Percentiles rank a stretch among this genome's conserved stretches.
phyloP scores from a whole-genome alignment of 169 alveolate genomes.

The Cryptosporidium parvum region DNA sequence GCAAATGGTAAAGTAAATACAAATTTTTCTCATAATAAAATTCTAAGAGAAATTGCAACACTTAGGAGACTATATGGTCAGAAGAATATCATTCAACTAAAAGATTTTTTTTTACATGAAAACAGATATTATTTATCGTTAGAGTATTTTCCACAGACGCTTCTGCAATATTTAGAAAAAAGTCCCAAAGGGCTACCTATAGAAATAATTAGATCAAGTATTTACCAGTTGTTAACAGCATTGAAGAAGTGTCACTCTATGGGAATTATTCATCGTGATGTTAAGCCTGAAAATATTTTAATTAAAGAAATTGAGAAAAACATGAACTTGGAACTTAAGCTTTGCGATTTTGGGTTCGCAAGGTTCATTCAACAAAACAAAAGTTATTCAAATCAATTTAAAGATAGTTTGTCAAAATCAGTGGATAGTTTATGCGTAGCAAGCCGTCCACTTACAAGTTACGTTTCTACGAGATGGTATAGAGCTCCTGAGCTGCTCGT shows the following conservation, averaged over 20 bases:
- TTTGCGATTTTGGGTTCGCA: slow-evolving; percentile 95
- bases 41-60: slow-evolving; percentile 91
- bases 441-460: slow-evolving; percentile 84
- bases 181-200: slow-evolving; percentile 87
- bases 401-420: slow-evolving; percentile 57
- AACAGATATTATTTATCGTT: slow-evolving; percentile 90
- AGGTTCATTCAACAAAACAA: slow-evolving; percentile 83
- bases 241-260: slow-evolving; percentile 88
- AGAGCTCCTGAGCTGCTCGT: slow-evolving; percentile 90
- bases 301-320: slow-evolving; percentile 72
- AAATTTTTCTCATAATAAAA: slow-evolving; percentile 90
- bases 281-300: slow-evolving; percentile 92
- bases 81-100: slow-evolving; percentile 89
- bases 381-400: slow-evolving; percentile 28
- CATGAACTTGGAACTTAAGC: slow-evolving; percentile 80
- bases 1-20: slow-evolving; percentile 80
- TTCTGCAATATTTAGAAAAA: slow-evolving; percentile 90
- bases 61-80: slow-evolving; percentile 88
- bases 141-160: slow-evolving; percentile 91
- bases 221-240: slow-evolving; percentile 91
- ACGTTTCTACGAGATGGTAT: slow-evolving; percentile 92
- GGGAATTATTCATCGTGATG: slow-evolving; percentile 91
- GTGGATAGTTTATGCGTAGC: slow-evolving; percentile 83
- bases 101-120: slow-evolving; percentile 92
- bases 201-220: slow-evolving; percentile 85